Evolutionary conservation across 1,284 basidiomycete species (phyloP).

Genomic region (Puccinia hordei): DNA sequence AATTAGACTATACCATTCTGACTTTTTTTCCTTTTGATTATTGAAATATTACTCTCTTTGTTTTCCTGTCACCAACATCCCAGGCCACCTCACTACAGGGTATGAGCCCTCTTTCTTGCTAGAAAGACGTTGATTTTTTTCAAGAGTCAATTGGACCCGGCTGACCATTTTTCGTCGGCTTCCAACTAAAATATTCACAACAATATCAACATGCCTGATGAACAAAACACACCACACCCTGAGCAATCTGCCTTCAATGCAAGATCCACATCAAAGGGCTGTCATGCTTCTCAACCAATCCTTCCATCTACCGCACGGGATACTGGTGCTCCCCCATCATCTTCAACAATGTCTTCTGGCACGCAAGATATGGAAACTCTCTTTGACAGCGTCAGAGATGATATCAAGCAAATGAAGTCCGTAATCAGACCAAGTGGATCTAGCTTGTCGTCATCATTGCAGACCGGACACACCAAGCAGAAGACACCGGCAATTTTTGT

Average conservation of each 20-base stretch:
- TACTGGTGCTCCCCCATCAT: too few relatives aligned
- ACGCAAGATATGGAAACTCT: neutral
- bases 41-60: neutral
- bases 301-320: neutral
- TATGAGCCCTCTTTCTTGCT: constrained; percentile 6
- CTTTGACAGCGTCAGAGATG: neutral
- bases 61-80: neutral
- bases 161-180: too few relatives aligned
- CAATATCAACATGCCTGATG: too few relatives aligned
- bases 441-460: too few relatives aligned
- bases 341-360: too few relatives aligned
- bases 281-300: neutral
- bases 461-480: too few relatives aligned
- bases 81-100: neutral
- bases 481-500: too few relatives aligned
- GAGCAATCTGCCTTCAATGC: neutral
- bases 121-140: neutral
- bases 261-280: neutral
- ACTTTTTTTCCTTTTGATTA: neutral
- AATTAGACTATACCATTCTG: neutral
- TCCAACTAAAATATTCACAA: too few relatives aligned
- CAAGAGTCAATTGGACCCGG: too few relatives aligned
- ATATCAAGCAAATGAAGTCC: too few relatives aligned
- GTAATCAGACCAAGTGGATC: too few relatives aligned
- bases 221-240: too few relatives aligned